Evolutionary conservation across 805 yeast species (phyloP), one percentile per base, ranked within the genome.

Genomic region (Metschnikowia lunata): DNA sequence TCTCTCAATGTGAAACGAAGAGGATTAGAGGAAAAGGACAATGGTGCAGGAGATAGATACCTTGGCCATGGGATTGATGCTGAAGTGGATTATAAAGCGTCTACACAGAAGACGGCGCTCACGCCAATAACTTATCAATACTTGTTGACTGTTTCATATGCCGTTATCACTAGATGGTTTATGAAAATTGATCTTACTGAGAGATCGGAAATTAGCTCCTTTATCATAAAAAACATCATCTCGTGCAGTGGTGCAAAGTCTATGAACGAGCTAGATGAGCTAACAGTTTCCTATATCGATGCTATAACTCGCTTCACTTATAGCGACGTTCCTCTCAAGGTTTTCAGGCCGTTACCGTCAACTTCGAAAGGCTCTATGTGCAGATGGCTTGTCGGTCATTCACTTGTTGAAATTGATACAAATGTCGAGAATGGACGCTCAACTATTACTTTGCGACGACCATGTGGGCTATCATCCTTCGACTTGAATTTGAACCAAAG

Each of bases 121-220:
- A 69, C 79, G 0, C 74, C 78, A 1, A 70, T 74, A 1, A 54
- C 85, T 36, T 72, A 85, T 0, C 80, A 78, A 39, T 88, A 85
- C 58, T 66, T 83, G 27, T 65, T 77, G 26, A 68, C 80, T 1
- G 64, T 84, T 37, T 85, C 95, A 0, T 85, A 83, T 57, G 74
- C 72, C 38, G 85, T 86, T 3, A 78, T 88, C 26, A 68, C 83
- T 1, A 72, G 75, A 35, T 85, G 95, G 90, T 87, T 82, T 51
- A 63, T 87, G 53, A 78, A 82, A 44, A 74, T 88, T 58, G 72
- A 73, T 13, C 47, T 82, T 47, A 64, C 63, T n/a, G 82, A 81
- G 39, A 71, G 96, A 35, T 72, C 74, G 39, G 69, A 72, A 31
- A 55, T 87, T 31, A 77, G 85, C 1, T 74, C 87, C 2, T 88